Base-by-base conservation (phyloP, 2,329 filamentous ascomycete genomes). In the Xylaria sp. region DNA sequence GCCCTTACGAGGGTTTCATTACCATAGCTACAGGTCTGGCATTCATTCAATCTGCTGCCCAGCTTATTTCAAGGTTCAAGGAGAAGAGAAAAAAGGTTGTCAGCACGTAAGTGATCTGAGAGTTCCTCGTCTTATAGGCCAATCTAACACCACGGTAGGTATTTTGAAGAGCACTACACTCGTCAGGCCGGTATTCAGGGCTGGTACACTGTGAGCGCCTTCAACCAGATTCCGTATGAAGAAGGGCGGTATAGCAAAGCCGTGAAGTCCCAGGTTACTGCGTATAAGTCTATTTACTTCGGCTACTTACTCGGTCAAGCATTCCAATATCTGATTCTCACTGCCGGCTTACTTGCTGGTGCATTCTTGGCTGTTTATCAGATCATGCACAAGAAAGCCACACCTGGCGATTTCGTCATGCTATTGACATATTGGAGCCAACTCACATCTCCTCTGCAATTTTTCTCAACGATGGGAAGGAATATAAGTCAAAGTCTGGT, bases 351-450 rank as follows among this genome's bases (percentile, higher is more conserved):
- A 42, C 81, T 91, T 14, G 89, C 89, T 3, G 85, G 85, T 37
- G 80, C 84, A 2, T 85, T 86, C 68, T 69, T 87, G 42, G 84
- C 84, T 1, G 83, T 87, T 0, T 90, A 87, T 72, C 88, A 90
- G 65, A 88, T 92, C 57, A 87, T 83, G 2, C 82, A 81, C n/a
- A 83, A 83, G 1, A 76, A 83, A 55, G 83, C 85, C 4, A 85
- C 84, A 4, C 80, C 89, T 11, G 89, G 89, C 58, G 83, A 89
- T 66, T 92, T 92, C 68, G 87, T 90, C 58, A 86, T 88, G 76
- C 79, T 92, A 15, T 77, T 92, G 63, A 89, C 88, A 56, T 92
- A 92, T 74, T 91, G 91, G 89, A 84, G 84, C 17, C 89, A 92
- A 71, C 80, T 92, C 38, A 89, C 89, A 46, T 83, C 85, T 1